Base-by-base conservation (phyloP, 805 yeast genomes). In the Metschnikowia continentalis region DNA sequence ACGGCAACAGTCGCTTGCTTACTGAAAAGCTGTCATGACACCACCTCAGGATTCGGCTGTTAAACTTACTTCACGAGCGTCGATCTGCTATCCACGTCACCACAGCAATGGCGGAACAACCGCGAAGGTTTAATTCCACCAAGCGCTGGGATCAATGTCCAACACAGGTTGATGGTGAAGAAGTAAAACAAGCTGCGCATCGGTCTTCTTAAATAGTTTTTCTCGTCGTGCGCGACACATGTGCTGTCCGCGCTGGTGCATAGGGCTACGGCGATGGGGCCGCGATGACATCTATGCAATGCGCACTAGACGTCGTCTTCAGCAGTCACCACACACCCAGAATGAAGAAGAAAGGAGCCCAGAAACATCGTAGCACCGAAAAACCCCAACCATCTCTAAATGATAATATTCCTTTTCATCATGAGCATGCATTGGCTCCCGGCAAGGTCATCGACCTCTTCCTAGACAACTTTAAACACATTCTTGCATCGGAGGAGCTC, bases 1-100 rank as follows among this genome's bases (percentile, higher is more conserved):
- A 38, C 55, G 36, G 51, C 46, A 54, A 51, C 35, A 52, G 64
- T 66, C 62, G 57, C 63, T 59, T 54, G 41, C 54, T 50, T 35
- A 50, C 39, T 39, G 38, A 38, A 48, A 47, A 42, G 48, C 48
- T 63, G 62, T 68, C 75, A 83, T 83, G 79, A 80, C 80, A 77
- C 78, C 74, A 71, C 65, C 57, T 53, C 61, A 60, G 63, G 75
- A 76, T 69, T 75, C 76, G 69, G 56, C 53, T 48, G 50, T 49
- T 52, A 61, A 66, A 72, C 79, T 75, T 78, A 83, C 84, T 83
- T 78, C 85, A 59, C 85, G 78, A 75, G 89, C 86, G 87, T 80
- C 87, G 88, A 83, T 65, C 80, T 78, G 86, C 78, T 71, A 65
- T 67, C 63, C 65, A 62, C 61, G 60, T 62, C 55, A 54, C 76